These are phyloP conservation scores for Colletotrichum limetticola DNA, from an alignment of 2,329 filamentous ascomycete species.

Conservation along the genomic window DNA sequence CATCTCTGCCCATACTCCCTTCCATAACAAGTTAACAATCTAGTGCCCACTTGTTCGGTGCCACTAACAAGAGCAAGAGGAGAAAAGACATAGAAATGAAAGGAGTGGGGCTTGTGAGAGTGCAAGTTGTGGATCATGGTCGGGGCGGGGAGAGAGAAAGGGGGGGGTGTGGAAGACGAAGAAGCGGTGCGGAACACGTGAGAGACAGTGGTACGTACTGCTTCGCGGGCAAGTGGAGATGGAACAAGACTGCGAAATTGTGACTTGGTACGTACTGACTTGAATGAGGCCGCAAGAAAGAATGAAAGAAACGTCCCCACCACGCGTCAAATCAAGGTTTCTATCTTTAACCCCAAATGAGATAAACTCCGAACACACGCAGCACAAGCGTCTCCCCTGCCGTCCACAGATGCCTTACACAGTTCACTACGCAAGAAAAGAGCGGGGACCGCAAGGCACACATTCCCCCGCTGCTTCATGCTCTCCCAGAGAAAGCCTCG, in stretches of 20 bases:
- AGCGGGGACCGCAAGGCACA: slow-evolving; percentile 1
- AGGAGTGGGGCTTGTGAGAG: not conserved
- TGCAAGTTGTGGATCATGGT: not conserved
- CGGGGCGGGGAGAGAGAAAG: not conserved
- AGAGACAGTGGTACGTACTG: not conserved
- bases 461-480: not conserved
- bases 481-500: slow-evolving; percentile 14
- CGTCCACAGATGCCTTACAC: too few species aligned
- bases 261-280: too few species aligned
- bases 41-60: not conserved
- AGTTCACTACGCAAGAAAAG: not conserved
- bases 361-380: slow-evolving; percentile 35
- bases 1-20: not conserved
- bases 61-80: not conserved
- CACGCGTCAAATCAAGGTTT: slow-evolving; percentile 33
- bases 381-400: slow-evolving; percentile 8
- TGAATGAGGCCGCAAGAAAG: not conserved
- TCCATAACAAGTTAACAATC: not conserved
- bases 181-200: not conserved
- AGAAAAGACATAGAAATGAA: not conserved
- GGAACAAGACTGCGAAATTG: not conserved
- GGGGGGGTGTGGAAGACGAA: not conserved
- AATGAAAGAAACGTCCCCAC: slow-evolving; percentile 16
- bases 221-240: not conserved
- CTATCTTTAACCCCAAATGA: slow-evolving; percentile 33